Base-by-base conservation (phyloP, 345 rosid species). In the Populus deltoides region DNA sequence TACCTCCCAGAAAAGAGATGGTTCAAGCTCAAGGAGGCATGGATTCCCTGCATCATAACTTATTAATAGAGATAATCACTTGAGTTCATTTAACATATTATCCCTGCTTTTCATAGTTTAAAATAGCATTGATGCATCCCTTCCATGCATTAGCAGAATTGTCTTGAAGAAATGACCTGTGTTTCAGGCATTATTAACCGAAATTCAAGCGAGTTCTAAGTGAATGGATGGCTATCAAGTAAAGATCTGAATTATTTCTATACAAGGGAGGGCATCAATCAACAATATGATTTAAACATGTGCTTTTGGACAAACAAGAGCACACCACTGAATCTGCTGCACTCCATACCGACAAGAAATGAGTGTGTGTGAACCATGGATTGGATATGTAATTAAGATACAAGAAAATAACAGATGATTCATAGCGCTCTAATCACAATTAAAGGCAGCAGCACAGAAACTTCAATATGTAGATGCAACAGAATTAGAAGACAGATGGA, bases 401-500 rank as follows among this genome's bases (percentile, higher is more conserved):
- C 36, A 35, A 16, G 38, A 66, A 66, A 27, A 66, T 15, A 11
- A 66, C 69, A 66, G 20, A 20, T 66, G 39, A 8, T 13, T 66
- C 69, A 66, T 18, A 66, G 39, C 13, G 41, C n/a, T 66, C 20
- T 18, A 66, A 7, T 18, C 36, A 31, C 69, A 75, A 35, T 35
- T 49, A 31, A n/a, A 73, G 68, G 49, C 24, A 68, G 55, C 65
- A 68, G 22, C 11, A 66, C 24, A 75, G 20, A 10, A 75, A 39
- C n/a, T 38, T 55, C 15, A 63, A 7, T 5, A 70, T 27, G 39
- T 29, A 35, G 65, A 49, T 39, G 22, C 59, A 67, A 75, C 79
- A 80, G 15, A 77, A 68, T 70, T 45, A 74, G 57, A 72, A n/a
- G 43, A 80, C 45, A 36, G 25, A 76, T 45, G n/a, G 75, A 72